Base-by-base conservation (phyloP, 228 moss, liverwort and hornwort species). In the Sphagnum magellanicum region DNA sequence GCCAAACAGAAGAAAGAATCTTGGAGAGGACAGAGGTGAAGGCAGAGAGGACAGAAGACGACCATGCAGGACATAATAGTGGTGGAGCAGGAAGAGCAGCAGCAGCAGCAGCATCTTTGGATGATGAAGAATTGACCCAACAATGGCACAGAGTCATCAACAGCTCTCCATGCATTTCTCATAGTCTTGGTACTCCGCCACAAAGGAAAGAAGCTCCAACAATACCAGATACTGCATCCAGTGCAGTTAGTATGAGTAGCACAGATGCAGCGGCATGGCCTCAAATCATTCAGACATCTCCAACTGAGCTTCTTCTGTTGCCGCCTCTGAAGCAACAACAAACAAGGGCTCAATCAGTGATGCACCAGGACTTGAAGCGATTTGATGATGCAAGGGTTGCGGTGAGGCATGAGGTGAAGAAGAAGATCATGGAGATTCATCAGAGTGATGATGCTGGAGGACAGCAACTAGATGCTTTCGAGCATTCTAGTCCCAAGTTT, bases 61-160 rank as follows among this genome's bases (percentile, higher is more conserved):
- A 32, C 32, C 32, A 32, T 32, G 32, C 76, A 16, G 66, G 49
- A 4, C 53, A 53, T 6, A 72, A 84, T 8, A 32, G 32, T 32
- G 32, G 32, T 68, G 75, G 74, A n/a, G 61, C 32, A 32, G 32
- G 32, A 32, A 32, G 32, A 2, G 32, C 32, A 32, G 32, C 32
- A 32, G 32, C 32, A 32, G 32, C 3, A 32, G 32, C 71, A 13
- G 81, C 74, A 59, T 88, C 91, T 0, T 77, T 96, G 58, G 93
- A 88, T 74, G 96, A 96, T 63, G 93, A 92, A 71, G 89, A 96
- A 77, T 78, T 96, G 61, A 93, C 96, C 62, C 92, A 93, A 12
- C 93, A 96, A 75, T 84, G 92, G 67, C 96, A 96, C 72, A 84
- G 96, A 55, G 91, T 84, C n/a, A 96, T 96, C 61, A 96, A 93